Evolutionary conservation across 2,329 filamentous ascomycete species (phyloP).

Genomic region (Fusarium sp.): DNA sequence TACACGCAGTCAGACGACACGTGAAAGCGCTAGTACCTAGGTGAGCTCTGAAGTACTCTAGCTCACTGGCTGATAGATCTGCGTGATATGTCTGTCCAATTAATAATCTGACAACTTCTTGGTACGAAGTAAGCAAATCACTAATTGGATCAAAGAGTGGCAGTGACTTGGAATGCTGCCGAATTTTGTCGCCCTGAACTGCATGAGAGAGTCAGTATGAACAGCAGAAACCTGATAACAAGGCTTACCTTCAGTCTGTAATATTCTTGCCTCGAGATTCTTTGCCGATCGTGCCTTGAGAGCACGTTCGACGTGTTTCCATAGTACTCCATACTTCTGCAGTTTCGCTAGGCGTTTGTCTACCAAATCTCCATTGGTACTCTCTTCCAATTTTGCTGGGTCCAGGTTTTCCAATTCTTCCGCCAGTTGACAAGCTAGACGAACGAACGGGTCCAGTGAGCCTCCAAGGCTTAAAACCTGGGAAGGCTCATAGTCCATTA

Average conservation of each 20-base stretch:
- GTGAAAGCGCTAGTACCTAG: conserved; percentile 14
- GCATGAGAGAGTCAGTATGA: too few relatives aligned
- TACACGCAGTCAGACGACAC: conserved; percentile 5
- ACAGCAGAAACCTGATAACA: not conserved
- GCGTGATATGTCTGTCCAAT: not conserved
- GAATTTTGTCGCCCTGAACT: too few relatives aligned
- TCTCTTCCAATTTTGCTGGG: rapidly evolving
- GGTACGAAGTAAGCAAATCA: conserved; percentile 6
- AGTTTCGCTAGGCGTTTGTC: conserved; percentile 3
- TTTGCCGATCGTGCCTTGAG: conserved; percentile 8
- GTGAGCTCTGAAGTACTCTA: conserved; percentile 14
- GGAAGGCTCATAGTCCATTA: not conserved
- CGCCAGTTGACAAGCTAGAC: conserved; percentile 2
- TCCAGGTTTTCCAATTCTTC: not conserved
- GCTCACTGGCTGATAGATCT: not conserved
- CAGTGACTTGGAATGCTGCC: not conserved
- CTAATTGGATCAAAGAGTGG: not conserved
- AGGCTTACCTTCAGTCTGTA: not conserved
- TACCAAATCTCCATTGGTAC: rapidly evolving
- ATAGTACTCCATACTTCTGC: not conserved
- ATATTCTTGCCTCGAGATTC: not conserved
- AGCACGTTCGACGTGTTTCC: not conserved
- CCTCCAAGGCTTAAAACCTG: too few relatives aligned
- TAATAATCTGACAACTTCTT: not conserved
- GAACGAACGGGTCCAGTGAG: not conserved